Evolutionary conservation across 495 filamentous ascomycete genomes (phyloP).

Genomic region (Aspergillus homomorphus): DNA sequence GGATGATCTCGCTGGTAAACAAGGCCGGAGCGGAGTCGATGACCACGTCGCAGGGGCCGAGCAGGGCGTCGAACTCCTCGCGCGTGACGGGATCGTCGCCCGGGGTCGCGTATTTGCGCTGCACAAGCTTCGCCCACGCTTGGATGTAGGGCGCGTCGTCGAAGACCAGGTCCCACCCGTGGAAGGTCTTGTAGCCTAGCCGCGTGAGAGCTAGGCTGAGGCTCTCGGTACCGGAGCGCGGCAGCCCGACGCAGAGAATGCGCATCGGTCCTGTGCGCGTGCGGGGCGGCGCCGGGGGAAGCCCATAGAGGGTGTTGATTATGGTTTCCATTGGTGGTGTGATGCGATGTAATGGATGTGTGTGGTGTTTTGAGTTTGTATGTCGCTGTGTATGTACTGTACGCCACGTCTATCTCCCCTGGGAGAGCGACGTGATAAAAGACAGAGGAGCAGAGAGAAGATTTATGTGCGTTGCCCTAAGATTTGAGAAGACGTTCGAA

Average conservation of each 20-base stretch:
- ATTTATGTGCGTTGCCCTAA: too few relatives aligned
- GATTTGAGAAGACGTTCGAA: too few relatives aligned
- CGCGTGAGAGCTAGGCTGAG: slow-evolving; percentile 16
- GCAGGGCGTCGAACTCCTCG: slow-evolving; percentile 14
- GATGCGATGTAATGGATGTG: neutral
- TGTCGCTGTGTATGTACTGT: too few relatives aligned
- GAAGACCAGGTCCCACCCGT: slow-evolving; percentile 20
- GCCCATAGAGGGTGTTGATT: neutral
- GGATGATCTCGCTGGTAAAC: slow-evolving; percentile 22
- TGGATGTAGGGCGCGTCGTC: neutral
- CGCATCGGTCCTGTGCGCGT: slow-evolving; percentile 17
- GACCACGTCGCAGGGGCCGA: slow-evolving; percentile 12
- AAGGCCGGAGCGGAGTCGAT: slow-evolving; percentile 6
- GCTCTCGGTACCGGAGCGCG: slow-evolving; percentile 22
- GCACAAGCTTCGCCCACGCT: slow-evolving; percentile 13
- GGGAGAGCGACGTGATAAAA: too few relatives aligned
- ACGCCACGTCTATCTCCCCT: too few relatives aligned
- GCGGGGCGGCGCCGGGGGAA: neutral
- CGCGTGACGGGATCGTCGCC: neutral
- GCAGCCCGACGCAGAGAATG: slow-evolving; percentile 20
- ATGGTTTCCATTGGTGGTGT: neutral
- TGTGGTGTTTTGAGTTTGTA: too few relatives aligned
- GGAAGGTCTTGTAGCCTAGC: slow-evolving; percentile 20
- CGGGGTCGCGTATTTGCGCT: slow-evolving; percentile 11
- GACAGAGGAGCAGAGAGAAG: too few relatives aligned